Percentiles rank a stretch among this genome's conserved stretches.
Evolutionary conservation across 768 basidiomycete genomes (phyloP).

Genomic region (Trametes maxima): DNA sequence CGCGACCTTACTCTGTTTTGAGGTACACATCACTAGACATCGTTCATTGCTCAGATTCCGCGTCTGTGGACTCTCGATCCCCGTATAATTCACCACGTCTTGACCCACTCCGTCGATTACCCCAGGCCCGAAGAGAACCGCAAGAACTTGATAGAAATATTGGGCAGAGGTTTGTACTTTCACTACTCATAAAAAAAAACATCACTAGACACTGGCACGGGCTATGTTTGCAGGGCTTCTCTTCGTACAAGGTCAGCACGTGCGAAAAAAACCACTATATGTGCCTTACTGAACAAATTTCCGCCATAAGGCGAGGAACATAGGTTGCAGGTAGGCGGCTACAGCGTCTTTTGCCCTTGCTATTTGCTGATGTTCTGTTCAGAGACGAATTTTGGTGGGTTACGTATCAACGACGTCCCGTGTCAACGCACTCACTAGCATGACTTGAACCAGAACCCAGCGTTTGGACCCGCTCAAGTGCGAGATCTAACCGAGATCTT

Average conservation of each 20-base stretch:
- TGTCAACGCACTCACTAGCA: neutral
- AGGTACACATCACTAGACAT: neutral
- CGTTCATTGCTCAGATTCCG: slow-evolving; percentile 30
- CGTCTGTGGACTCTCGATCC: slow-evolving; percentile 44
- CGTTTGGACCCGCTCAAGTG: slow-evolving; percentile 63
- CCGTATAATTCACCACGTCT: slow-evolving; percentile 63
- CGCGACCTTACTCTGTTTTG: slow-evolving; percentile 14
- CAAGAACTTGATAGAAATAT: neutral
- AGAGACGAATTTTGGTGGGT: neutral
- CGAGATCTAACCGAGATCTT: slow-evolving; percentile 60
- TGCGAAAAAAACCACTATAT: neutral
- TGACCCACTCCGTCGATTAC: slow-evolving; percentile 57
- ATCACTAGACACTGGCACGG: neutral
- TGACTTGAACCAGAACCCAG: slow-evolving; percentile 55
- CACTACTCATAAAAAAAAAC: neutral
- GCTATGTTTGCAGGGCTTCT: neutral
- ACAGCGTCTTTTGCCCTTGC: neutral
- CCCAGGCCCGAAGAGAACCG: slow-evolving; percentile 52
- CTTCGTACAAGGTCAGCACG: neutral
- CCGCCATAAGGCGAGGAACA: neutral
- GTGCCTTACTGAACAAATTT: neutral
- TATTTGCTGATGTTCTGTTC: too few species aligned
- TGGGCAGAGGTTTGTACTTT: neutral
- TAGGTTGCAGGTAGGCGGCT: neutral
- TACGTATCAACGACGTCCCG: neutral